These are phyloP conservation scores for Alternaria brassicae DNA, from an alignment of 2,329 filamentous ascomycete species.

Conservation along the genomic window DNA sequence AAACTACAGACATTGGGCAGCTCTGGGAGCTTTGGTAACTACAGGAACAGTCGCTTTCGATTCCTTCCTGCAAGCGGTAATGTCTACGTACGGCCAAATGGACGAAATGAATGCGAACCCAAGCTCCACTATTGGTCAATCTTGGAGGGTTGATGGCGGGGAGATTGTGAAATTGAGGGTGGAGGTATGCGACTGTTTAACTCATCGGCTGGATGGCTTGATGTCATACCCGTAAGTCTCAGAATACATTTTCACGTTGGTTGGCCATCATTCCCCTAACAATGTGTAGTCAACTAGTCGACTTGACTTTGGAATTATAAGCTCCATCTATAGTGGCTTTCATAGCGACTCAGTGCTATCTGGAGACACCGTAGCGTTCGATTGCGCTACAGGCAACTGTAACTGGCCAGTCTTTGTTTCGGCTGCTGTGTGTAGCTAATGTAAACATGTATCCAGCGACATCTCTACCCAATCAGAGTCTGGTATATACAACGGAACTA, in stretches of 20 bases:
- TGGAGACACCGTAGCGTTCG: neutral
- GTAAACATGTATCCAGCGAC: conserved; percentile 9
- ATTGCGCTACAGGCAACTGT: conserved; percentile 19
- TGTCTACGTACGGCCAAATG: neutral
- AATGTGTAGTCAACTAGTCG: too few species aligned
- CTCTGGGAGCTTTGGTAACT: neutral
- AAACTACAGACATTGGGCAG: neutral
- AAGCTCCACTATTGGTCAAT: neutral
- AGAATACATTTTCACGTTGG: too few species aligned
- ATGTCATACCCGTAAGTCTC: too few species aligned
- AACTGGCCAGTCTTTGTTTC: conserved; percentile 15
- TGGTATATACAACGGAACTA: neutral
- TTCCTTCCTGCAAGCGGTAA: neutral
- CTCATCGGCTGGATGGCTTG: too few species aligned
- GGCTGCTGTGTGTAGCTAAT: conserved; percentile 16
- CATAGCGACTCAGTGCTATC: neutral
- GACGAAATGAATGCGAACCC: neutral
- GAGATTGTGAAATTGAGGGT: too few species aligned
- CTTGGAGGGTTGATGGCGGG: neutral
- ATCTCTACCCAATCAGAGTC: too few species aligned
- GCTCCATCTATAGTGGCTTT: conserved; percentile 18
- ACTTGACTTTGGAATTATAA: conserved; percentile 18
- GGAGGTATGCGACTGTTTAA: too few species aligned
- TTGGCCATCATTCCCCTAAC: too few species aligned
- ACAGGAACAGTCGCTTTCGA: conserved; percentile 3